Base-by-base conservation (phyloP, 1,284 basidiomycete genomes). In the Coniferiporia weirii region DNA sequence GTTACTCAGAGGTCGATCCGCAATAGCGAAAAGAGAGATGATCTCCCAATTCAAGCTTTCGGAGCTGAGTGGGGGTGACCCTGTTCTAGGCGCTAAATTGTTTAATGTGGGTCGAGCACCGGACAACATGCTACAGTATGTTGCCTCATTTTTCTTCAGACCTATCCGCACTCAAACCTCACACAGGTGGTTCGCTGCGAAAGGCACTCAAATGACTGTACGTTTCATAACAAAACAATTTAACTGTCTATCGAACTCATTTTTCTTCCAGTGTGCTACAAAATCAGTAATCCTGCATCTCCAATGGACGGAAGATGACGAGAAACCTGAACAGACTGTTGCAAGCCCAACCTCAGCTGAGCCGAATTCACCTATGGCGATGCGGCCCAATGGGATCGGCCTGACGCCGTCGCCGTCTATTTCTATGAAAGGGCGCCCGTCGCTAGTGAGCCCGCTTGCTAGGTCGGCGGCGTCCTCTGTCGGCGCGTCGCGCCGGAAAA, bases 121-220 rank as follows among this genome's bases (percentile, higher is more conserved):
- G 19, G 87, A 91, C 67, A 91, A 90, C 68, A 91, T 90, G 89
- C 76, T 91, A 6, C 90, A 92, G 82, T 87, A 66, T 50, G 82
- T 76, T 19, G 32, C 27, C 27, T 58, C 52, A 13, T 55, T 57
- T 22, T 48, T 20, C 15, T 15, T 45, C 8, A n/a, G 61, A 3
- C 22, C 17, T 5, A 55, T 63, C n/a, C 49, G 27, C 59, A 61
- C 19, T 38, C 27, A 27, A 27, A 50, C 45, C 63, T 47, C 43
- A 61, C 43, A 61, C 54, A 86, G 82, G 65, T 93, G 92, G 92
- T 95, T 95, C 67, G 91, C 91, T 5, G 93, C 92, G 0, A 92
- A 95, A 65, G 91, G 91, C 0, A 84, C 85, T 13, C 89, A 92
- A 67, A 93, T 95, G 87, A 94, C 93, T 20, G 91, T 93, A 68